Percentiles rank a stretch among this genome's conserved stretches.
These are phyloP conservation scores for Leptodermis oblonga DNA, from an alignment of 257 asterid genomes.

Conservation along the genomic window DNA sequence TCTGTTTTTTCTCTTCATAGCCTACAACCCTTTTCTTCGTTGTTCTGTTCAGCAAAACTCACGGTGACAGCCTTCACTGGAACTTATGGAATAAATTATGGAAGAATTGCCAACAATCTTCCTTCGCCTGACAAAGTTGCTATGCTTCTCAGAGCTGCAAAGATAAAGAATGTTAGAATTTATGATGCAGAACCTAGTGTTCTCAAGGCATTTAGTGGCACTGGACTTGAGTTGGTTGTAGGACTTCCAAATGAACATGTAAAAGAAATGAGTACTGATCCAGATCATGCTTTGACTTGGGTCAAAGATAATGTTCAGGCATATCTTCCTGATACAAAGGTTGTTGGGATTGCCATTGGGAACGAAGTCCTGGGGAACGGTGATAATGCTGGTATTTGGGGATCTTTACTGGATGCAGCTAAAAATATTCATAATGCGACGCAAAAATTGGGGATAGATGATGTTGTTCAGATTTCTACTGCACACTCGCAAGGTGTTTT, in stretches of 20 bases:
- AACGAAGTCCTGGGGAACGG: conserved; percentile 69
- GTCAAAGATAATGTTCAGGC: conserved; percentile 78
- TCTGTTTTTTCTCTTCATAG: not conserved
- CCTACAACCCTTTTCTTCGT: conserved; percentile 3
- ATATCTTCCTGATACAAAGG: conserved; percentile 73
- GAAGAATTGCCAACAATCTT: conserved; percentile 89
- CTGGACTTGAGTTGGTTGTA: conserved; percentile 84
- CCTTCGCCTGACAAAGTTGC: conserved; percentile 90
- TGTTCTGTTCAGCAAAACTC: conserved; percentile 38
- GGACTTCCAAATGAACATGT: conserved; percentile 74
- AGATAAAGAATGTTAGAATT: conserved; percentile 86
- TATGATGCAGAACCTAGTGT: conserved; percentile 77
- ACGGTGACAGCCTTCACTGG: conserved; percentile 70
- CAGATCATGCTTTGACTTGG: conserved; percentile 83
- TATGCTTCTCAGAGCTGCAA: conserved; percentile 66
- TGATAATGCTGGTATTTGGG: conserved; percentile 43
- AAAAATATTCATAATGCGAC: conserved; percentile 80
- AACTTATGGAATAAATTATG: conserved; percentile 88
- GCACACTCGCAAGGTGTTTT: conserved; percentile 83
- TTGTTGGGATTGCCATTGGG: conserved; percentile 88
- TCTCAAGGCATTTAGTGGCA: conserved; percentile 71
- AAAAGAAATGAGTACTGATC: conserved; percentile 56
- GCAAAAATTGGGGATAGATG: conserved; percentile 46
- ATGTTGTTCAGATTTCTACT: conserved; percentile 64
- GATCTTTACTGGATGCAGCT: conserved; percentile 60